Evolutionary conservation across 2,329 filamentous ascomycete genomes (phyloP), one percentile per base, ranked within the genome.

Genomic region (Fusarium sp.): DNA sequence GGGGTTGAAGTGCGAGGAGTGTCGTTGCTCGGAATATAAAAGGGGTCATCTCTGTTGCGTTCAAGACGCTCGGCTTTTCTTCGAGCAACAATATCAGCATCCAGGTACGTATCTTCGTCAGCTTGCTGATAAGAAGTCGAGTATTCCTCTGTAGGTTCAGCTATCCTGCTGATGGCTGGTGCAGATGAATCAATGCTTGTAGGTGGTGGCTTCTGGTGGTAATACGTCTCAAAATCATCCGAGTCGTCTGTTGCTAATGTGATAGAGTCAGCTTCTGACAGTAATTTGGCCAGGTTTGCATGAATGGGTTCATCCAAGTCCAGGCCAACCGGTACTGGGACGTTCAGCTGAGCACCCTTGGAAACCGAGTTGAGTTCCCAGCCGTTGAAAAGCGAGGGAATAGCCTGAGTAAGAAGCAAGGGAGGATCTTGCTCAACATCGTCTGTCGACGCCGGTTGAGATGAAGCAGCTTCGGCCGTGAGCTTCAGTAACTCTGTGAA

Each of bases 291-390:
- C 11, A 98, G 84, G 75, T 93, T 91, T 11, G 89, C 82, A 78
- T 97, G 96, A 72, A 99, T 95, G 2, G 93, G 90, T 56, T 91
- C 88, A 76, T 97, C 92, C 10, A 98, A 86, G 78, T 96, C 92
- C 10, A 99, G 84, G 6, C 89, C 91, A 11, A 89, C 85, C 0
- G 94, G 94, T 21, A 93, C 78, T 4, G 95, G 94, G 2, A 99
- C 95, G 77, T 97, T 97, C 57, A 87, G 89, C 79, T 98, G 94
- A 7, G 96, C 95, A 48, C 90, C 91, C 8, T 84, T 80, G 4
- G 96, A 94, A 15, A 99, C 95, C 0, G 96, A 97, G 73, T 98
- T 98, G 39, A 99, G 86, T 72, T 98, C 95, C 83, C 93, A 90
- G 0, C 95, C 94, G 10, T 88, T 86, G 79, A 98, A 98, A 5